Evolutionary conservation across 2,329 filamentous ascomycete species (phyloP), one percentile per base, ranked within the genome.

Genomic region (Penicillium nordicum): DNA sequence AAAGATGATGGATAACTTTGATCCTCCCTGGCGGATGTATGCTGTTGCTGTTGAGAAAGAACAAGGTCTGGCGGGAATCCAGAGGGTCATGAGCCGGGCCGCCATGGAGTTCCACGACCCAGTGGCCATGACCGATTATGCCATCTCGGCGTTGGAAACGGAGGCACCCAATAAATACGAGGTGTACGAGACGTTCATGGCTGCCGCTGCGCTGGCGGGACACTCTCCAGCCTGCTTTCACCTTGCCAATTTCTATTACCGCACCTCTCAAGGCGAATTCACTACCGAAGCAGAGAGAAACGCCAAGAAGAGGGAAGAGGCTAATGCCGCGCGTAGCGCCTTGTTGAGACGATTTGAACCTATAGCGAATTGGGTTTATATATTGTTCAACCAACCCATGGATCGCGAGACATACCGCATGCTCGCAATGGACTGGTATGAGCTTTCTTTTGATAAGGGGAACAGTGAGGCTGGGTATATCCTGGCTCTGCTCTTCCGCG

Each of bases 241-340:
- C 32, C 62, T 76, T 9, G 74, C 66, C 3, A 71, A 73, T 44
- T 71, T 71, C 54, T 77, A 76, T 57, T 72, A 67, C 50, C 68
- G 65, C 42, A 74, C 63, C 7, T 68, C 38, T n/a, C 59, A 61
- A 12, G 67, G 69, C 4, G 52, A 58, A 32, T 64, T 66, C 30
- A 63, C 65, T 0, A 68, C 63, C 2, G 61, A 59, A 2, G 69
- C 65, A 14, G 52, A 67, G 21, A 54, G 61, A 10, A 21, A 48
- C 10, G 30, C 46, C 14, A 46, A 46, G 10, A 3, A 30, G 18
- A 34, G 14, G 34, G 11, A 34, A 25, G 14, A 10, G 27, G 16
- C 9, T 1, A 36, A n/a, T 16, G 27, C 27, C 1, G 7, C 12
- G 8, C 50, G 23, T 6, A 21, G 5, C 4, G 23, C 18, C n/a